These are phyloP conservation scores for Buddleja alternifolia DNA, from an alignment of 257 asterid species.

Conservation along the genomic window DNA sequence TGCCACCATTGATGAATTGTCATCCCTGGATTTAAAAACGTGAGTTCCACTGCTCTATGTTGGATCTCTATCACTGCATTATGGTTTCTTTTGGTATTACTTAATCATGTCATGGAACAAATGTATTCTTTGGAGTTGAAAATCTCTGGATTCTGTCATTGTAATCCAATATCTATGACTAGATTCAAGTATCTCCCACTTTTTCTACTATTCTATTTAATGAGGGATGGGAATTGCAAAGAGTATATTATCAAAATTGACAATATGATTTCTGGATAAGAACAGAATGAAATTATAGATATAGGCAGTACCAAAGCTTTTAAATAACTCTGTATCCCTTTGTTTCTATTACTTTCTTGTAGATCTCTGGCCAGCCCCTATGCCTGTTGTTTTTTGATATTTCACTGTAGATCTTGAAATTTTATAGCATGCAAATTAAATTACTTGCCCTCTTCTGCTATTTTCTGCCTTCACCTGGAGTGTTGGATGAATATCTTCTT, in stretches of 20 bases:
- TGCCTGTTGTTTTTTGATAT: too few species aligned
- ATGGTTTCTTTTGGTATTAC: background rate
- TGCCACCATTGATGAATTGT: constrained; percentile 63
- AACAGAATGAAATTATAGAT: background rate
- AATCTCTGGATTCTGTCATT: background rate
- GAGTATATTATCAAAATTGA: constrained; percentile 3
- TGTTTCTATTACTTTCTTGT: constrained; percentile 4
- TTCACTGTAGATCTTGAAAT: too few species aligned
- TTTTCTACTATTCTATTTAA: constrained; percentile 10
- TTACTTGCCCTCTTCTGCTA: background rate
- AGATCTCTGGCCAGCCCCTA: too few species aligned
- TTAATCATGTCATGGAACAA: constrained; percentile 6
- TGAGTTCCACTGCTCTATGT: constrained; percentile 37
- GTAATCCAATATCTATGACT: constrained; percentile 9
- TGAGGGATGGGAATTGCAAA: background rate
- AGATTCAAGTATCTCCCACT: constrained; percentile 14
- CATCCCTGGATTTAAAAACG: constrained; percentile 79
- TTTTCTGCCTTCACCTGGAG: background rate
- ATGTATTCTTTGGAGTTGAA: background rate
- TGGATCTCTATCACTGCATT: background rate
- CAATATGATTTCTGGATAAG: constrained; percentile 20
- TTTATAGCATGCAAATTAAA: too few species aligned
- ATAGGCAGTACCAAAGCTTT: background rate
- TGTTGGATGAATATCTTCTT: constrained; percentile 1
- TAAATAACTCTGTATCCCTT: constrained; percentile 1